phyloP scores from a whole-genome alignment of 2,329 filamentous ascomycete species.

The Xylogone sp. region DNA sequence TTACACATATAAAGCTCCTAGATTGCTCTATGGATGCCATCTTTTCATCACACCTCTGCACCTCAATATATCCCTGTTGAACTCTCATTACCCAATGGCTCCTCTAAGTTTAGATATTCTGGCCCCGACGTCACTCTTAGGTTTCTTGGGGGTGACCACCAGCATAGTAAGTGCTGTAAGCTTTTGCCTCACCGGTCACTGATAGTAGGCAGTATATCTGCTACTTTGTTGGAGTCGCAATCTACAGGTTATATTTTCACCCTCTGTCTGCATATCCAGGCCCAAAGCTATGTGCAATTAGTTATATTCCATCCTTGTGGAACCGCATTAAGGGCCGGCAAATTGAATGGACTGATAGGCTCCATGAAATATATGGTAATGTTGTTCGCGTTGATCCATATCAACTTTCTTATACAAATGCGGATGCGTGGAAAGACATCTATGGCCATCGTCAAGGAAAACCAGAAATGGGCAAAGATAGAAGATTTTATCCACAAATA shows the following conservation, averaged over 20 bases:
- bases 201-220: too few relatives aligned
- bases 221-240: too few relatives aligned
- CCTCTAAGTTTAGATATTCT: too few relatives aligned
- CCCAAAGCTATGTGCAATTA: neutral
- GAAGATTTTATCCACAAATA: constrained; percentile 8
- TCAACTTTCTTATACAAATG: constrained; percentile 24
- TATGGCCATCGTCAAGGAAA: constrained; percentile 8
- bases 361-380: constrained; percentile 11
- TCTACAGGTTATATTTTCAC: neutral
- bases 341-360: neutral
- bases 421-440: constrained; percentile 27
- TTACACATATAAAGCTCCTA: too few relatives aligned
- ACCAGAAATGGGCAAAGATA: constrained; percentile 16
- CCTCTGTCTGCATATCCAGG: neutral
- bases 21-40: too few relatives aligned
- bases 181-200: too few relatives aligned
- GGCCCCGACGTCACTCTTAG: too few relatives aligned
- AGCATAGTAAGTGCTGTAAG: too few relatives aligned
- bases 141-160: too few relatives aligned
- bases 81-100: too few relatives aligned
- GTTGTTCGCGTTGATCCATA: constrained; percentile 19
- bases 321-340: neutral
- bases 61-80: too few relatives aligned
- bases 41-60: too few relatives aligned
- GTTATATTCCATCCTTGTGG: neutral